Evolutionary conservation across 2,329 filamentous ascomycete species (phyloP).

Genomic region (Ceratocystis colombiana): DNA sequence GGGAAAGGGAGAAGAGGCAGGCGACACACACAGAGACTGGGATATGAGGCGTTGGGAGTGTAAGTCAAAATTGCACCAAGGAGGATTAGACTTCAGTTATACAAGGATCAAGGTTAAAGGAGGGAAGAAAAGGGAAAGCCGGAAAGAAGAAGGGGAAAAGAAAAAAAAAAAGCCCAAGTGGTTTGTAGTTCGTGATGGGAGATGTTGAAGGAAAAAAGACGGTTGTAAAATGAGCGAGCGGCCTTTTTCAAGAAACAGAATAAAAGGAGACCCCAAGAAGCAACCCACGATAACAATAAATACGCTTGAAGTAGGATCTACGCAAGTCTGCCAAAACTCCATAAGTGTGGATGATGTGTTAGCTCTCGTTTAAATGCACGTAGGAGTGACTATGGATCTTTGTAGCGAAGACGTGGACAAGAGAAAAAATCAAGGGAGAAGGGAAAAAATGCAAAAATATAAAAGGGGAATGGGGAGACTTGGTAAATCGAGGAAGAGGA

Average conservation of each 20-base stretch:
- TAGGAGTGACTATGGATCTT: not conserved
- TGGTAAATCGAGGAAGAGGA: not conserved
- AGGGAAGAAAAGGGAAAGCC: not conserved
- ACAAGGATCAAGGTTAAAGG: constrained; percentile 8
- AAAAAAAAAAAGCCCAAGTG: too few species aligned
- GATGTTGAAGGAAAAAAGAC: not conserved
- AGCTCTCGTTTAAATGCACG: constrained; percentile 13
- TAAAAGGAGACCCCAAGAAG: not conserved
- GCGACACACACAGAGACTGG: not conserved
- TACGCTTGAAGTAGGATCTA: not conserved
- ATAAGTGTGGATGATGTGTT: constrained; percentile 11
- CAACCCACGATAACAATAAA: constrained; percentile 6
- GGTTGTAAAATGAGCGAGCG: not conserved
- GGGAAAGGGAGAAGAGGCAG: not conserved
- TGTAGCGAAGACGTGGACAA: constrained; percentile 2
- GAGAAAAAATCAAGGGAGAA: not conserved
- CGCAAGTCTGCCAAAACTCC: not conserved
- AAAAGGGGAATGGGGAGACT: too few species aligned
- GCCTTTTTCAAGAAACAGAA: not conserved
- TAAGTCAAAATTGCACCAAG: constrained; percentile 13
- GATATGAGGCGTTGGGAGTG: constrained; percentile 9
- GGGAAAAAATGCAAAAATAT: not conserved
- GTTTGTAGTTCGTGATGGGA: not conserved
- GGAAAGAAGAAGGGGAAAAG: not conserved
- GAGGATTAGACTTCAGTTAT: constrained; percentile 5